Evolutionary conservation across 495 filamentous ascomycete species (phyloP).

Genomic region (Aspergillus steynii): DNA sequence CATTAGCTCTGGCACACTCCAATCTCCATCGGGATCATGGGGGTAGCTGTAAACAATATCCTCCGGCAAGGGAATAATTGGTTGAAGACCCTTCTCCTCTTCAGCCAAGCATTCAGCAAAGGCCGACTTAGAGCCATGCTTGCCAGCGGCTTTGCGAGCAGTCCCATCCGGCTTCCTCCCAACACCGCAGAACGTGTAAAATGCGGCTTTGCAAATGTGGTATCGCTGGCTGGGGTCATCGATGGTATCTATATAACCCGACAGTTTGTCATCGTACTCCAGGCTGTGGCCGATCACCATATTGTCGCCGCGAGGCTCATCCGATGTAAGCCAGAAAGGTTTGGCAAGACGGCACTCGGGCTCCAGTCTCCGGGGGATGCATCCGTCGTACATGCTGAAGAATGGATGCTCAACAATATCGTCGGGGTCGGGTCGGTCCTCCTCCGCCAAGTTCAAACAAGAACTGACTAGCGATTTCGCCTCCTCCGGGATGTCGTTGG

Average conservation of each 20-base stretch:
- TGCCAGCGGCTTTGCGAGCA: conserved; percentile 42
- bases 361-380: conserved; percentile 50
- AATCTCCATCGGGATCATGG: conserved; percentile 39
- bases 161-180: conserved; percentile 47
- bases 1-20: conserved; percentile 39
- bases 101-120: conserved; percentile 72
- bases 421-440: conserved; percentile 73
- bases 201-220: conserved; percentile 43
- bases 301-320: conserved; percentile 48
- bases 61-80: conserved; percentile 65
- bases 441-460: conserved; percentile 71
- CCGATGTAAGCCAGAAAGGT: conserved; percentile 45
- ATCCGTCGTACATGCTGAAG: conserved; percentile 64
- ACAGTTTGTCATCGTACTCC: conserved; percentile 45
- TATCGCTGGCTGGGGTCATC: conserved; percentile 43
- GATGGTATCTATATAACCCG: conserved; percentile 40
- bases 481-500: conserved; percentile 53
- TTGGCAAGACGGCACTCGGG: conserved; percentile 40
- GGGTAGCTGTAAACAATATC: conserved; percentile 66
- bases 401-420: conserved; percentile 81
- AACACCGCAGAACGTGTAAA: conserved; percentile 53
- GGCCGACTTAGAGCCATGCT: conserved; percentile 52
- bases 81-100: conserved; percentile 68
- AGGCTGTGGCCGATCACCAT: conserved; percentile 48
- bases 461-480: conserved; percentile 78